Base-by-base conservation (phyloP, 768 basidiomycete species). In the Rhizopogon vinicolor region DNA sequence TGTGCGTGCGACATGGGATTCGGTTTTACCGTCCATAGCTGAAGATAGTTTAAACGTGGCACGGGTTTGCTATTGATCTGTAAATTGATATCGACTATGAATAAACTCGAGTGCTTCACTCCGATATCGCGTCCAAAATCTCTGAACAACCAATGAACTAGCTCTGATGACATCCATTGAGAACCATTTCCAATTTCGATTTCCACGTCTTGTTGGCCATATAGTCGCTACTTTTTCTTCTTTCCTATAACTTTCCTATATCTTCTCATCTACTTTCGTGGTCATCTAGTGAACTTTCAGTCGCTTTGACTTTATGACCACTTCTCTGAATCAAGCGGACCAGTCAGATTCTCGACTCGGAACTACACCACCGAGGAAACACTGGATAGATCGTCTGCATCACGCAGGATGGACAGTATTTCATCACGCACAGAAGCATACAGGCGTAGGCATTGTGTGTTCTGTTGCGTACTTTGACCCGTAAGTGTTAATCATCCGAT, bases 401-500 rank as follows among this genome's bases (percentile, higher is more conserved):
- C 53, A 48, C 44, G 63, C 66, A n/a, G 70, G 64, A 18, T 58
- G 57, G 58, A 64, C 64, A 10, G 58, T 79, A 22, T 64, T 73
- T 44, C 75, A 77, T 60, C 88, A 91, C 66, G 71, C 77, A 28
- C 77, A 73, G 53, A 84, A 76, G 61, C 89, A 91, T 66, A 80
- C 82, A 3, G 93, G 93, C 5, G 85, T 91, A 44, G 93, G 93
- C n/a, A 74, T 93, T 45, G 83, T 95, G 25, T 92, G 91, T 59
- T 81, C 89, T 8, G 91, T 94, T 8, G 93, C 92, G 0, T 95
- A 94, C 69, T 90, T 91, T 64, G 90, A 92, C 64, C 91, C 90
- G 85, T 91, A 62, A 65, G 87, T 76, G 14, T 28, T 33, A n/a
- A 35, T 52, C n/a, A 52, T 44, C 52, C 16, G 44, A 31, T 44